These are phyloP conservation scores for Quercus agrifolia DNA, from an alignment of 306 rosid species.

Conservation along the genomic window DNA sequence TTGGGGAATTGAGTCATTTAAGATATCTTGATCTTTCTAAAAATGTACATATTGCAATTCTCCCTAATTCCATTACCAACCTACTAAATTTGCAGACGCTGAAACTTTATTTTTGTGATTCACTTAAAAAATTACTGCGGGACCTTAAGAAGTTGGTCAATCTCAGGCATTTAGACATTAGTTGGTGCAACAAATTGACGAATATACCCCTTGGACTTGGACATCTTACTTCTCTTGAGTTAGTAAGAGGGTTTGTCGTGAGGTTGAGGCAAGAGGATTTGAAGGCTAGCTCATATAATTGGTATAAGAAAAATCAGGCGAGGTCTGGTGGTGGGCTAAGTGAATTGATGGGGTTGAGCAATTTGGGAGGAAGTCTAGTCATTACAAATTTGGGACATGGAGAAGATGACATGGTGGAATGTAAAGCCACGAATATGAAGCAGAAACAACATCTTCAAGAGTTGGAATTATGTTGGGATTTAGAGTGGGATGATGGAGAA, in stretches of 20 bases:
- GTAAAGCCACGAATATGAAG: too few species aligned
- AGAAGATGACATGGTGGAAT: too few species aligned
- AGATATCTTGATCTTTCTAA: not conserved
- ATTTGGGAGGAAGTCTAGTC: too few species aligned
- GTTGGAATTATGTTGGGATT: fast-evolving
- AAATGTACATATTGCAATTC: not conserved
- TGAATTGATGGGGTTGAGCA: too few species aligned
- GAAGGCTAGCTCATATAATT: too few species aligned
- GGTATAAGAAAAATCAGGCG: too few species aligned
- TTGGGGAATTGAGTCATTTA: slow-evolving; percentile 15
- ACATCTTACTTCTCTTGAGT: not conserved
- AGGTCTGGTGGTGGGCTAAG: too few species aligned
- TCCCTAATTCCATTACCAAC: slow-evolving; percentile 20
- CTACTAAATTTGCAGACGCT: slow-evolving; percentile 13
- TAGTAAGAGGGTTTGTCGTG: slow-evolving; percentile 3
- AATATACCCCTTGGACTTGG: not conserved
- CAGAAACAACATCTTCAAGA: too few species aligned
- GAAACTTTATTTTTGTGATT: not conserved
- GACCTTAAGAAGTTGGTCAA: slow-evolving; percentile 12
- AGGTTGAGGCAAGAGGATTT: too few species aligned
- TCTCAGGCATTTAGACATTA: not conserved
- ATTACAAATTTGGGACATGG: too few species aligned
- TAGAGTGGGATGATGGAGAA: too few species aligned
- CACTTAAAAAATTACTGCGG: slow-evolving; percentile 5
- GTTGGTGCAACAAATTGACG: not conserved